Evolutionary conservation across 1,139 yeast genomes (phyloP).

Genomic region (Pichia sp.): DNA sequence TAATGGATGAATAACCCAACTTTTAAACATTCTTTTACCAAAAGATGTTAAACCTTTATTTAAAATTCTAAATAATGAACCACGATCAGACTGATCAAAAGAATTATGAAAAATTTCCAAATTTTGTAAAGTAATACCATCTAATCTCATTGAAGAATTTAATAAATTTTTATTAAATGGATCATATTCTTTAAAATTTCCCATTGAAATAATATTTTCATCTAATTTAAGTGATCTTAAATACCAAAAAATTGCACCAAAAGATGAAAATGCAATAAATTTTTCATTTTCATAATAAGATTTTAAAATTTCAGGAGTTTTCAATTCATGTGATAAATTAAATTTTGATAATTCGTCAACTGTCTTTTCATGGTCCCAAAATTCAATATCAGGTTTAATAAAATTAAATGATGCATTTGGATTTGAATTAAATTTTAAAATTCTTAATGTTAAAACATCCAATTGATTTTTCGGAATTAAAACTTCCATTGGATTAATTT

Average conservation of each 20-base stretch:
- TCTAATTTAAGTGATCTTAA: constrained; percentile 74
- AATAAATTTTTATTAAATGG: constrained; percentile 46
- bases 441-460: constrained; percentile 60
- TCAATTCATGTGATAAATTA: constrained; percentile 60
- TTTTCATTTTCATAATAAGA: constrained; percentile 43
- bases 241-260: constrained; percentile 85
- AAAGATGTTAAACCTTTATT: constrained; percentile 86
- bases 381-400: constrained; percentile 68
- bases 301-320: constrained; percentile 57
- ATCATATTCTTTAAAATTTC: constrained; percentile 67
- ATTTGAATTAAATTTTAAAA: constrained; percentile 68
- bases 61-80: constrained; percentile 74
- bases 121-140: constrained; percentile 88
- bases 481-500: constrained; percentile 82
- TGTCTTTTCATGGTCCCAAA: constrained; percentile 79
- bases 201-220: constrained; percentile 65
- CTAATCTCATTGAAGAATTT: constrained; percentile 63
- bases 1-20: constrained; percentile 88
- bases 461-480: constrained; percentile 71
- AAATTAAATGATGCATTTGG: constrained; percentile 78
- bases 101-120: constrained; percentile 83
- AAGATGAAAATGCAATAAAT: constrained; percentile 64
- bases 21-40: constrained; percentile 79
- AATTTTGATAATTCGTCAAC: constrained; percentile 59
- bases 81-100: constrained; percentile 84